Evolutionary conservation across 352 stramenopile genomes (phyloP).

Genomic region (Pythium apleroticum): DNA sequence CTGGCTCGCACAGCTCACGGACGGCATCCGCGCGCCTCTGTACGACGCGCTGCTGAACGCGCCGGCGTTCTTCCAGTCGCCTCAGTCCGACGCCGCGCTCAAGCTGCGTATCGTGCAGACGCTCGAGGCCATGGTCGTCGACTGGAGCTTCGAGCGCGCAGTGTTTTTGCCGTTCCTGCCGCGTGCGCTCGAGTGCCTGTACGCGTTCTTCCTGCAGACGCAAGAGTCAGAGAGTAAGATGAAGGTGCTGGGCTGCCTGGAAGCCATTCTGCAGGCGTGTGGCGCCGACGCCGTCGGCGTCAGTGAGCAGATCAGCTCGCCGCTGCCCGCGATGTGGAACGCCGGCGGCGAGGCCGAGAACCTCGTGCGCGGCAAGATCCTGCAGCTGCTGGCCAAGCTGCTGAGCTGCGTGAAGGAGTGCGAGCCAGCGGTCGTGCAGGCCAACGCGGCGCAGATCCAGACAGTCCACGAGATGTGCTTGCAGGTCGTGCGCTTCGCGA

Average conservation of each 20-base stretch:
- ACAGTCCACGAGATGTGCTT: conserved; percentile 68
- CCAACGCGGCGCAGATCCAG: conserved; percentile 25
- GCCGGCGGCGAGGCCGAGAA: conserved; percentile 74
- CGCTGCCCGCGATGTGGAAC: conserved; percentile 70
- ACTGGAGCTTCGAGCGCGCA: conserved; percentile 81
- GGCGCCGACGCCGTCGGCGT: conserved; percentile 45
- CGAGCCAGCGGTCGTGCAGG: conserved; percentile 18
- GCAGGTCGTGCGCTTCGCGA: conserved; percentile 68
- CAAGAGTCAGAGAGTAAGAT: conserved; percentile 77
- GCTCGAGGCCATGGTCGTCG: conserved; percentile 74
- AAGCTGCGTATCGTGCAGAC: conserved; percentile 76
- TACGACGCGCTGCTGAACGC: conserved; percentile 74
- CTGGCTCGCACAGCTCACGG: conserved; percentile 80
- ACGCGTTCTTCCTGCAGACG: conserved; percentile 62
- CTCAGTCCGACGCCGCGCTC: conserved; percentile 52
- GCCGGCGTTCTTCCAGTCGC: conserved; percentile 31
- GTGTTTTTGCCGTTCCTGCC: conserved; percentile 70
- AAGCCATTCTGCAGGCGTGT: conserved; percentile 70
- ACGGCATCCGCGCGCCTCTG: conserved; percentile 62
- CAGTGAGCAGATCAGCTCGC: conserved; percentile 65
- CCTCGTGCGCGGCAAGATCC: conserved; percentile 78
- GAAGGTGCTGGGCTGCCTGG: conserved; percentile 71
- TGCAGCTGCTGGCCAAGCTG: conserved; percentile 72
- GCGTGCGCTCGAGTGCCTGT: conserved; percentile 59
- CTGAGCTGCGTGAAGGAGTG: conserved; percentile 56